phyloP scores from a whole-genome alignment of 495 filamentous ascomycete genomes.

The Lasiosphaeria miniovina region DNA sequence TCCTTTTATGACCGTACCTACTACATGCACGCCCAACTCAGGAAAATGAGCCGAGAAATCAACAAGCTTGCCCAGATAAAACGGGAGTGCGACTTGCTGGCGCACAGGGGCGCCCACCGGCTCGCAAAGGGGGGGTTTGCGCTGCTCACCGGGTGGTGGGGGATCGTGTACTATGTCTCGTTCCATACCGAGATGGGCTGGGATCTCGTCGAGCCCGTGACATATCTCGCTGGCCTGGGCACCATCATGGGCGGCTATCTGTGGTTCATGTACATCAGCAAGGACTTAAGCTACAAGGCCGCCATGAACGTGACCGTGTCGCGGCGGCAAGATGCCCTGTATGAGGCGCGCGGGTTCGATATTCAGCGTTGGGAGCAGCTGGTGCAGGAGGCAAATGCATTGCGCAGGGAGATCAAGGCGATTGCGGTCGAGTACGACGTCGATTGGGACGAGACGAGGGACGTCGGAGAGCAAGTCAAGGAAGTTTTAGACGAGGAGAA shows the following conservation, averaged over 20 bases:
- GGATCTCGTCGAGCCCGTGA: conserved; percentile 91
- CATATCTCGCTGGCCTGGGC: conserved; percentile 77
- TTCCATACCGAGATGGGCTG: conserved; percentile 79
- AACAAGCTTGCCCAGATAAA: conserved; percentile 68
- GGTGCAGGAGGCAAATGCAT: conserved; percentile 75
- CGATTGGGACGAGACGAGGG: conserved; percentile 83
- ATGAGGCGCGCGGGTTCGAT: conserved; percentile 72
- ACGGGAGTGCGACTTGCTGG: conserved; percentile 73
- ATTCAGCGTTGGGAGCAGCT: conserved; percentile 70
- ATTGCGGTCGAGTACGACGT: conserved; percentile 88
- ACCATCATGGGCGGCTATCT: conserved; percentile 86
- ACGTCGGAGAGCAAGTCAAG: conserved; percentile 71
- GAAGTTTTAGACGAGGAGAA: conserved; percentile 65
- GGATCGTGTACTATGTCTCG: conserved; percentile 69
- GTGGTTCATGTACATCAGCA: conserved; percentile 92
- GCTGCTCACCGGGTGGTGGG: conserved; percentile 74
- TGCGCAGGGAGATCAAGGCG: conserved; percentile 75
- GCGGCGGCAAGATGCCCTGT: conserved; percentile 71
- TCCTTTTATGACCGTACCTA: conserved; percentile 86
- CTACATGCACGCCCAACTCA: conserved; percentile 72
- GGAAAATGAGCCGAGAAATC: conserved; percentile 67
- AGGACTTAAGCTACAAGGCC: conserved; percentile 79
- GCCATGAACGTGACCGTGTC: conserved; percentile 84
- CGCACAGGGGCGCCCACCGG: conserved; percentile 71
- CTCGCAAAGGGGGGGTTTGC: conserved; percentile 78